Percentiles rank a stretch among this genome's conserved stretches.
Conservation (phyloP, 148 eudicot species). For the Fagopyrum homotropicum region DNA sequence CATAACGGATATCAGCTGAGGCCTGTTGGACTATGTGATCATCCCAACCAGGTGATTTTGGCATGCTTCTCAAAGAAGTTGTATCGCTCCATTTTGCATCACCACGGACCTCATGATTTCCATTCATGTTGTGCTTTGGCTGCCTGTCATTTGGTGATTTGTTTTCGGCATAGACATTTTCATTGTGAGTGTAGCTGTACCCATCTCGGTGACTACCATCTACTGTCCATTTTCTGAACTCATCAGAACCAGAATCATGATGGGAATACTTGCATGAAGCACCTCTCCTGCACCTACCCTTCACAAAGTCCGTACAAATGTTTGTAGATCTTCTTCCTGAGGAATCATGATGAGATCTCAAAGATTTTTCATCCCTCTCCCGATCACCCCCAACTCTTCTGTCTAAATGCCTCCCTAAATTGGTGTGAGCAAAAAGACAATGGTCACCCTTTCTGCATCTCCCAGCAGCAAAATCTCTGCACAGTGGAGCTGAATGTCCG, state of each 20-base stretch:
- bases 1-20: neutral
- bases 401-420: slow-evolving; percentile 13
- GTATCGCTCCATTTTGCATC: neutral
- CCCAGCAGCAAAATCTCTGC: slow-evolving; percentile 25
- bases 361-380: slow-evolving; percentile 13
- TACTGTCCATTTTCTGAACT: slow-evolving; percentile 6
- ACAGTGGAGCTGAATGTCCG: slow-evolving; percentile 16
- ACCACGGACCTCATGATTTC: neutral
- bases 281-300: slow-evolving; percentile 13
- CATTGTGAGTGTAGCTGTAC: neutral
- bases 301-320: slow-evolving; percentile 16
- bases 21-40: neutral
- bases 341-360: slow-evolving; percentile 9
- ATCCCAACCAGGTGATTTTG: slow-evolving; percentile 1
- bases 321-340: slow-evolving; percentile 4
- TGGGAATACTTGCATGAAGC: slow-evolving; percentile 19
- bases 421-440: slow-evolving; percentile 22
- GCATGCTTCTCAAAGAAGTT: neutral
- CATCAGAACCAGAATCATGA: slow-evolving; percentile 12
- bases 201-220: slow-evolving; percentile 10
- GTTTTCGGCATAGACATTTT: neutral
- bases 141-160: neutral
- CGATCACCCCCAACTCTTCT: neutral
- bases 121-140: slow-evolving; percentile 1
- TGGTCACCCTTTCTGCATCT: slow-evolving; percentile 22